A percentile compares a stretch with the other conserved stretches of the same genome.
Conservation (phyloP, 1,139 yeast species). For the Nakaseomyces uthaithaninus region DNA sequence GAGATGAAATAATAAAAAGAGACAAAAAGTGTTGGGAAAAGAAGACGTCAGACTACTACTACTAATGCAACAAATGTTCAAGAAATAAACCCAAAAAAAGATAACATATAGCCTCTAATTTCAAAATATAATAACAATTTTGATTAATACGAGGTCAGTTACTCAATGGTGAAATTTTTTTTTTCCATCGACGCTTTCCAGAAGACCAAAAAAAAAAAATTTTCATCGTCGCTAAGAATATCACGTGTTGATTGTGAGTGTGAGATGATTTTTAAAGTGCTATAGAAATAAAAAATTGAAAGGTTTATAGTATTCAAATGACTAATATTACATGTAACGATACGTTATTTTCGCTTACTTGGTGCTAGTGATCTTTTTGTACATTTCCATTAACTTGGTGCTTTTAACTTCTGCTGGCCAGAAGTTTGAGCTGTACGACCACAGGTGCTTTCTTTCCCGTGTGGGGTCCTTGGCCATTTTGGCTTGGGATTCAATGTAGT, state of each 20-base stretch:
- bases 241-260: neutral
- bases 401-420: constrained; percentile 95
- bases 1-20: constrained; percentile 1
- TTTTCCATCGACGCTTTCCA: neutral
- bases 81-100: neutral
- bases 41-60: neutral
- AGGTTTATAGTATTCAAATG: neutral
- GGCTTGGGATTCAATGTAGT: constrained; percentile 30
- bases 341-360: constrained; percentile 9
- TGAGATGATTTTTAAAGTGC: neutral
- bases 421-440: constrained; percentile 84
- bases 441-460: constrained; percentile 51
- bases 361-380: constrained; percentile 45
- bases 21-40: neutral
- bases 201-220: neutral
- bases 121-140: too few relatives aligned
- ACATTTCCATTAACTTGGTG: constrained; percentile 74
- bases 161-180: neutral
- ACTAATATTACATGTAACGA: too few relatives aligned
- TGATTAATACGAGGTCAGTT: too few relatives aligned
- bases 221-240: neutral
- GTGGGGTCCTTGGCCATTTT: constrained; percentile 15
- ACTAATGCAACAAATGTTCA: neutral
- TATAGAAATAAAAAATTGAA: neutral
- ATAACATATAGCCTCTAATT: too few relatives aligned